A percentile compares a stretch with the other conserved stretches of the same genome.
phyloP scores from a whole-genome alignment of 2,329 filamentous ascomycete genomes.

The Gnomoniopsis sp. region DNA sequence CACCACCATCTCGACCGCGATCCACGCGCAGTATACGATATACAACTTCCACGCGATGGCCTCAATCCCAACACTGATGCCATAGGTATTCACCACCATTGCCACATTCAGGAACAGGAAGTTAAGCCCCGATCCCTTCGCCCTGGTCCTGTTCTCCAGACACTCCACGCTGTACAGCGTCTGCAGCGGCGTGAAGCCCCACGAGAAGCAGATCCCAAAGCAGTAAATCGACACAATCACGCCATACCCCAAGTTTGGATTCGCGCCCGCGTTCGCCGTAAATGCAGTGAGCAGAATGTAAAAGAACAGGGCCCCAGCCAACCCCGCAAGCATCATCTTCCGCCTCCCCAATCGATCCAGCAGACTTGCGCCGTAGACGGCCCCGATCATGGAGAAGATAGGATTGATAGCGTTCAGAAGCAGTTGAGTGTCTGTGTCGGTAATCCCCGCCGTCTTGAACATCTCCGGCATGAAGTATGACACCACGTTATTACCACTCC shows the following conservation, averaged over 20 bases:
- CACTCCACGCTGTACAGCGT: slow-evolving; percentile 42
- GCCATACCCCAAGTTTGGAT: slow-evolving; percentile 22
- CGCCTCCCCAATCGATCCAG: slow-evolving; percentile 51
- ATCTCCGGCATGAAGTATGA: slow-evolving; percentile 50
- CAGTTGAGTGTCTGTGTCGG: slow-evolving; percentile 34
- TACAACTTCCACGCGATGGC: slow-evolving; percentile 49
- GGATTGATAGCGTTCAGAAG: slow-evolving; percentile 52
- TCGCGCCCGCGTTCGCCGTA: slow-evolving; percentile 30
- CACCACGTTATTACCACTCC: slow-evolving; percentile 35
- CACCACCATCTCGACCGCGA: slow-evolving; percentile 33
- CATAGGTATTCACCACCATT: slow-evolving; percentile 41
- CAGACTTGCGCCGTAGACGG: slow-evolving; percentile 45
- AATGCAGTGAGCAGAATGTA: slow-evolving; percentile 44
- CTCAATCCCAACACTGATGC: slow-evolving; percentile 41
- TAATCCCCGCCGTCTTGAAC: slow-evolving; percentile 48
- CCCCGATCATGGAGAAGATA: slow-evolving; percentile 46
- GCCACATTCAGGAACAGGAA: slow-evolving; percentile 38
- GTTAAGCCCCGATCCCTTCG: slow-evolving; percentile 42
- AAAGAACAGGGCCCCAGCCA: slow-evolving; percentile 11
- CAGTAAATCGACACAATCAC: slow-evolving; percentile 31
- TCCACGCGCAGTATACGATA: slow-evolving; percentile 44
- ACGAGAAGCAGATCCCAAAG: slow-evolving; percentile 49
- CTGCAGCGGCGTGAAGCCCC: slow-evolving; percentile 47
- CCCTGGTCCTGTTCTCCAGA: slow-evolving; percentile 34
- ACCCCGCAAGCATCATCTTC: slow-evolving; percentile 30